Base-by-base conservation (phyloP, 345 rosid genomes). In the Noccaea bulbosa region DNA sequence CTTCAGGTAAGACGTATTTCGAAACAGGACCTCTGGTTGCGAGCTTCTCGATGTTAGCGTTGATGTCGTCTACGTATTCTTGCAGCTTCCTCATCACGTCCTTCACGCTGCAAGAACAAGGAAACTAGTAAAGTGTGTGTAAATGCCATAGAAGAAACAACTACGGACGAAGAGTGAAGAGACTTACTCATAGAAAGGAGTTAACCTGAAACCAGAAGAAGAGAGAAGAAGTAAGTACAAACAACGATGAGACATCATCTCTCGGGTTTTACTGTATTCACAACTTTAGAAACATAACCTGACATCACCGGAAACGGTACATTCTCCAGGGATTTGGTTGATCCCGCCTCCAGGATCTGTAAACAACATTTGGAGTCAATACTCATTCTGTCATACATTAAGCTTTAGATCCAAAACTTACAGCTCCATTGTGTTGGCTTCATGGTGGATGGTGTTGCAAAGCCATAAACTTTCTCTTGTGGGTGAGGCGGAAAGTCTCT, bases 361-460 rank as follows among this genome's bases (percentile, higher is more conserved):
- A 67, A 52, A 51, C 49, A 39, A 75, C 74, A 55, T 8, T 12
- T 48, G 51, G 33, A 52, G 69, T 71, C 60, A 44, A 34, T 48
- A 43, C 56, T 68, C 60, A 44, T 38, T 48, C 60, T 68, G 22
- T 20, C 76, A 24, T 9, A 49, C 47, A 35, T 10, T 6, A 38
- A 24, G 30, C 15, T 74, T 33, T 40, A 53, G 6, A 35, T n/a
- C 68, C 22, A 59, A 8, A 53, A 78, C 95, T 76, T 81, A 95
- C 98, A 90, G 78, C 80, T 78, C 99, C 98, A 95, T 43, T 92
- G 99, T 22, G 97, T 95, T 74, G 99, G 99, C 73, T 95, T 95
- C 92, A 95, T 95, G 7, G 99, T 95, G 55, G 99, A 95, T 12
- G 99, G 97, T 6, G 97, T 92, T 5, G 97, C 97, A 83, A 87